Percentiles rank a stretch among this genome's conserved stretches.
Evolutionary conservation across 2,329 filamentous ascomycete genomes (phyloP).

Genomic region (Xylariomycetidae sp.): DNA sequence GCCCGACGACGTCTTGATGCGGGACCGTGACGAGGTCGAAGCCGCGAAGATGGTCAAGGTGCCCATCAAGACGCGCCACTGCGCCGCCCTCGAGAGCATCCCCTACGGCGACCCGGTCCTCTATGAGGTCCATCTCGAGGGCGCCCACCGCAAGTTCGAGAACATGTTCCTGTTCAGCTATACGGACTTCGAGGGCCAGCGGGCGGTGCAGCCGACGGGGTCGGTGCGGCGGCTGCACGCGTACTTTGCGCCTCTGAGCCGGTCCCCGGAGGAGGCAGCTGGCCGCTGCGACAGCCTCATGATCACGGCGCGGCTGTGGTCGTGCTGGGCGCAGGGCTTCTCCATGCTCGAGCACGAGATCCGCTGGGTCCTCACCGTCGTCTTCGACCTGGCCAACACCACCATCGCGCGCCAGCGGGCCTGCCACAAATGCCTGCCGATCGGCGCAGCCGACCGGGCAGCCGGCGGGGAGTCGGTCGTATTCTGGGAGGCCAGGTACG

Average conservation of each 20-base stretch:
- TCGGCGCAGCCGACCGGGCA: no score
- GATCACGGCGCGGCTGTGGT: slow-evolving; percentile 11
- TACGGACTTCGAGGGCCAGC: slow-evolving; percentile 11
- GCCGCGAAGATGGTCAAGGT: slow-evolving; percentile 3
- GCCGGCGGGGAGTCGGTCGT: slow-evolving; percentile 3
- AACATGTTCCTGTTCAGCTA: slow-evolving; percentile 14
- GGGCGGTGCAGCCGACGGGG: slow-evolving; percentile 11
- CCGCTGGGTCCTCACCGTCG: slow-evolving; percentile 15
- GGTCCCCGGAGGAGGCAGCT: neutral
- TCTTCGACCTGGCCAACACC: slow-evolving; percentile 14
- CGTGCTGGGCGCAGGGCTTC: slow-evolving; percentile 17
- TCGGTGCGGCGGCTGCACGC: slow-evolving; percentile 2
- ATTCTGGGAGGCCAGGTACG: slow-evolving; percentile 12
- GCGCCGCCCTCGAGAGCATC: slow-evolving; percentile 4
- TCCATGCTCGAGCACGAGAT: slow-evolving; percentile 12
- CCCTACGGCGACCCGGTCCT: slow-evolving; percentile 13
- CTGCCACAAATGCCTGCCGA: no score
- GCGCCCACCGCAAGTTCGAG: slow-evolving; percentile 8
- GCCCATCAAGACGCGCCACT: neutral
- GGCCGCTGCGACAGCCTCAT: slow-evolving; percentile 6
- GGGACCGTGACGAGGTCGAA: slow-evolving; percentile 3
- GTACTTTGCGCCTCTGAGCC: slow-evolving; percentile 9
- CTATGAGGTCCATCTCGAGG: slow-evolving; percentile 7
- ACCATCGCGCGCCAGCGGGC: slow-evolving; percentile 8
- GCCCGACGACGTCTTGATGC: neutral